These are phyloP conservation scores for Cryptosporidium ryanae DNA, from an alignment of 169 alveolate genomes.

Conservation along the genomic window DNA sequence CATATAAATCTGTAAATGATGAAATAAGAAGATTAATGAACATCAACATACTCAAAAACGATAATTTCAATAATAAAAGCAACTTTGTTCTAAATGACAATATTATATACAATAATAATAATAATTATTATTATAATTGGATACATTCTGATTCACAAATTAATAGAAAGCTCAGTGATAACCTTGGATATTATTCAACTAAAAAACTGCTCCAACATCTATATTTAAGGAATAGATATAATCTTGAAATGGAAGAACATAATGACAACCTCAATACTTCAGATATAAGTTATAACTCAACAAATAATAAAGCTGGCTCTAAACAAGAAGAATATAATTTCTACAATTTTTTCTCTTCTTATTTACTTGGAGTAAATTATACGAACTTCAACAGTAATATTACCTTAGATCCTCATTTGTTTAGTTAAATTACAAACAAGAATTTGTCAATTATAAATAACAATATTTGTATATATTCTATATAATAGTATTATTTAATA, in stretches of 20 bases:
- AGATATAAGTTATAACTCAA: too few species aligned
- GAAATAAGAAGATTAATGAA: too few species aligned
- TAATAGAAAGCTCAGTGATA: not conserved
- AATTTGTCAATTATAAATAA: not conserved
- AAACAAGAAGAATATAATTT: constrained; percentile 10
- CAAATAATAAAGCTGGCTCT: not conserved
- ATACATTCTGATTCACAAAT: not conserved
- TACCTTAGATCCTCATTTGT: constrained; percentile 4
- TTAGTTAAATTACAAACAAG: constrained; percentile 1
- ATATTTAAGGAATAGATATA: constrained; percentile 33
- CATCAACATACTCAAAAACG: too few species aligned
- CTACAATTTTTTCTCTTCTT: constrained; percentile 13
- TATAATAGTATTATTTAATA: not conserved
- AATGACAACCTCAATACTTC: not conserved
- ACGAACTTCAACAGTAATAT: constrained; percentile 19
- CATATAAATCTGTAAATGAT: too few species aligned
- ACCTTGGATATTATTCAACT: constrained; percentile 47
- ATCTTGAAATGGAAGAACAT: not conserved
- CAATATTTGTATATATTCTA: not conserved
- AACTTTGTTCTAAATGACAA: too few species aligned
- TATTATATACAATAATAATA: too few species aligned
- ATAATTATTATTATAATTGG: too few species aligned
- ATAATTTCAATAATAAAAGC: too few species aligned
- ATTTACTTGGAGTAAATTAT: constrained; percentile 48
- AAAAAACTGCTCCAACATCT: not conserved